These are phyloP conservation scores for Gynandropsis gynandra DNA, from an alignment of 345 rosid genomes.

Conservation along the genomic window DNA sequence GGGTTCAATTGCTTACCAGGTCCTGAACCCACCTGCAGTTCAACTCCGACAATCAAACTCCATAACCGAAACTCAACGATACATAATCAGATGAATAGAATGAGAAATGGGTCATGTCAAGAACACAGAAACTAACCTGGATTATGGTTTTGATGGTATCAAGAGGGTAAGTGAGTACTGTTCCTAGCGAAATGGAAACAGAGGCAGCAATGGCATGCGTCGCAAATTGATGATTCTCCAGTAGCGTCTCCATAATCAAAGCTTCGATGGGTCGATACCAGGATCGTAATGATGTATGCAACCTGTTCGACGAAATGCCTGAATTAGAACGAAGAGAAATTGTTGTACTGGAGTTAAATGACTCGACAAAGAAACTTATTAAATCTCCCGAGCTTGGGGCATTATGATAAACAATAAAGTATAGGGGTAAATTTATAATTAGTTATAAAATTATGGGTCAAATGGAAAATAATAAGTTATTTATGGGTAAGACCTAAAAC, in stretches of 20 bases:
- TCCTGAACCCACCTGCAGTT: slow-evolving; percentile 68
- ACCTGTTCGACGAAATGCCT: slow-evolving; percentile 30
- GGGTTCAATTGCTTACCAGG: slow-evolving; percentile 47
- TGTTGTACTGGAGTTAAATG: no score
- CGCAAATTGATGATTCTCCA: slow-evolving; percentile 62
- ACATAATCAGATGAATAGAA: slow-evolving; percentile 1
- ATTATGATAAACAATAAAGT: no score
- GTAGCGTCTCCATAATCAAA: slow-evolving; percentile 30
- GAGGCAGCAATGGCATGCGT: slow-evolving; percentile 75
- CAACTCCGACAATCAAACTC: slow-evolving; percentile 10
- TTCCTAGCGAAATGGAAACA: slow-evolving; percentile 59
- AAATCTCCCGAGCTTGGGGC: not conserved
- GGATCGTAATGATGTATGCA: not conserved
- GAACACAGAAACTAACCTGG: slow-evolving; percentile 43
- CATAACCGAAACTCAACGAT: no score
- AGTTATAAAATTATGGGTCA: not conserved
- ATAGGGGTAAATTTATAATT: no score
- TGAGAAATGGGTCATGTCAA: slow-evolving; percentile 4
- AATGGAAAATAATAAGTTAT: not conserved
- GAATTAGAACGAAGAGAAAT: not conserved
- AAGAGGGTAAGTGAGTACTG: slow-evolving; percentile 69
- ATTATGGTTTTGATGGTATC: slow-evolving; percentile 74
- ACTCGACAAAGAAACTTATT: not conserved
- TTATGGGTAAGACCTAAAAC: no score
- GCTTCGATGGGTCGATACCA: not conserved